Evolutionary conservation across 257 asterid species (phyloP).

Genomic region (Gentiana dahurica): DNA sequence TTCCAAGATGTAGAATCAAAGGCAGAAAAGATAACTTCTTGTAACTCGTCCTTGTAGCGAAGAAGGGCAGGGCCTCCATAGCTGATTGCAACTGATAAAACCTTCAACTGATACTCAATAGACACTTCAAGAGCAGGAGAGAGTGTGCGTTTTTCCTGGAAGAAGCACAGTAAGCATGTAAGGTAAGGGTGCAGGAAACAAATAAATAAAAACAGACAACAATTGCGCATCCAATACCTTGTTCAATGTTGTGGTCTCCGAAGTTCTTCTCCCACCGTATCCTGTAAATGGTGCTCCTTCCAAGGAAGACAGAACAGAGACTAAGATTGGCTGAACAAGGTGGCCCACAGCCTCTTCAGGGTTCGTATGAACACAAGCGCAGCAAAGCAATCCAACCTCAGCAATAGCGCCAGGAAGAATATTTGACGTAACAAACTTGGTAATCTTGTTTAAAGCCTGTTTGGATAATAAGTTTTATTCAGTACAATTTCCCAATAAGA

Average conservation of each 20-base stretch:
- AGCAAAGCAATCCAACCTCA: constrained; percentile 93
- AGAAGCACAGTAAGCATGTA: constrained; percentile 18
- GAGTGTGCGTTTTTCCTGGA: constrained; percentile 55
- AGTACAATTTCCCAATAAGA: background rate
- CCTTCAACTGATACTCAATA: constrained; percentile 85
- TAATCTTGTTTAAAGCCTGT: constrained; percentile 84
- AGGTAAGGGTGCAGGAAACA: constrained; percentile 16
- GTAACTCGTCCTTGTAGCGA: constrained; percentile 58
- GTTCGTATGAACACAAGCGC: constrained; percentile 94
- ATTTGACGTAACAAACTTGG: constrained; percentile 81
- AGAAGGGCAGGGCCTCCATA: constrained; percentile 90
- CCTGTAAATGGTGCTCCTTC: constrained; percentile 72
- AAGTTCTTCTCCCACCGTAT: constrained; percentile 51
- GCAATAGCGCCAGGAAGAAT: constrained; percentile 99
- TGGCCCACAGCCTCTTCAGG: constrained; percentile 81
- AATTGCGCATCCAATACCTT: constrained; percentile 49
- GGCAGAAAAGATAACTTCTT: constrained; percentile 74
- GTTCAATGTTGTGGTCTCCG: constrained; percentile 35
- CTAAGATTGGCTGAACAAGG: constrained; percentile 74
- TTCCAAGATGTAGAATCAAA: constrained; percentile 97
- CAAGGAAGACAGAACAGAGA: constrained; percentile 61
- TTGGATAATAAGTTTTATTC: constrained; percentile 14
- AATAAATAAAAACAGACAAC: constrained; percentile 11
- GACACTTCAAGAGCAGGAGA: constrained; percentile 94
- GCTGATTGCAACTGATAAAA: constrained; percentile 81